Conservation (phyloP, 2,329 filamentous ascomycete genomes). For the Gaeumannomyces tritici region DNA sequence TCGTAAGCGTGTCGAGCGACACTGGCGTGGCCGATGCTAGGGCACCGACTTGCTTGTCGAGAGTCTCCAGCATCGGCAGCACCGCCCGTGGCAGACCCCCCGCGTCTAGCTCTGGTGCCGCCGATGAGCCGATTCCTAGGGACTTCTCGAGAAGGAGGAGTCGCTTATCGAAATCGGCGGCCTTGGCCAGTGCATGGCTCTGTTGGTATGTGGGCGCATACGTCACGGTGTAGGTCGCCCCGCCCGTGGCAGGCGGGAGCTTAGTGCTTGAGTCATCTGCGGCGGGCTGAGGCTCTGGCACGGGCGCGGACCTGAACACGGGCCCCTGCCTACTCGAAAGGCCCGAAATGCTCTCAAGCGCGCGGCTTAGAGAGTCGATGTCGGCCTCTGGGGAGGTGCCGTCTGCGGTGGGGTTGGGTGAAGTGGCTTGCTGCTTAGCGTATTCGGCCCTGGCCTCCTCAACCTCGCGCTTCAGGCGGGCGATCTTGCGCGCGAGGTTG, state of each 20-base stretch:
- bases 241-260: background rate
- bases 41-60: slow-evolving; percentile 72
- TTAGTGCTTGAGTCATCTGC: background rate
- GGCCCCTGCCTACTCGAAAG: slow-evolving; percentile 14
- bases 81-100: slow-evolving; percentile 57
- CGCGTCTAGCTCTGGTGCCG: slow-evolving; percentile 51
- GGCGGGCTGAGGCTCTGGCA: slow-evolving; percentile 9
- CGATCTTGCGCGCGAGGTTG: slow-evolving; percentile 67
- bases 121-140: slow-evolving; percentile 66
- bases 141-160: slow-evolving; percentile 70
- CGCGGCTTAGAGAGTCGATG: slow-evolving; percentile 58
- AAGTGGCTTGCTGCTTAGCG: slow-evolving; percentile 39
- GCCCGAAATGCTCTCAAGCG: slow-evolving; percentile 55
- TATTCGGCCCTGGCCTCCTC: slow-evolving; percentile 62
- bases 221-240: slow-evolving; percentile 52
- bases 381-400: background rate
- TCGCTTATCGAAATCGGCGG: slow-evolving; percentile 79
- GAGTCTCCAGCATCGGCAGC: slow-evolving; percentile 68
- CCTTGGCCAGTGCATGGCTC: slow-evolving; percentile 64
- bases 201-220: slow-evolving; percentile 57
- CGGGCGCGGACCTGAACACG: background rate
- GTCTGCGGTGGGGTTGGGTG: slow-evolving; percentile 30
- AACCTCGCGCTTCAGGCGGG: slow-evolving; percentile 73
- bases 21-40: slow-evolving; percentile 64
- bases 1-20: slow-evolving; percentile 62